Evolutionary conservation across 23 red algal species (phyloP).

Genomic region (Gracilariopsis chorda): DNA sequence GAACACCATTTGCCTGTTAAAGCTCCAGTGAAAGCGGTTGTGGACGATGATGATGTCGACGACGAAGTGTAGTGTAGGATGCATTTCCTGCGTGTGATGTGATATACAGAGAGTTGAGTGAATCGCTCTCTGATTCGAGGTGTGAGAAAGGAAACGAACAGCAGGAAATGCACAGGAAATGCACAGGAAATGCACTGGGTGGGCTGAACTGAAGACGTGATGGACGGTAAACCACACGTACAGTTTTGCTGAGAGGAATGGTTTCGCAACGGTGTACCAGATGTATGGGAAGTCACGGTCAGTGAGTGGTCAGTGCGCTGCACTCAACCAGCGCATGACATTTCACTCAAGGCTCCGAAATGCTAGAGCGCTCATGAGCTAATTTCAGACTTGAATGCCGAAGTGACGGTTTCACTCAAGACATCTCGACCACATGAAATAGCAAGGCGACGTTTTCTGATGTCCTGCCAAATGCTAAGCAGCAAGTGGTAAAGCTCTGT

Average conservation of each 20-base stretch:
- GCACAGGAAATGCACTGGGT: no score
- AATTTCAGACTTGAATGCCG: neutral
- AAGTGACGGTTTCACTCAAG: neutral
- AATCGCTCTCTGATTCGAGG: no score
- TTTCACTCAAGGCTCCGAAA: neutral
- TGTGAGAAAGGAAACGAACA: no score
- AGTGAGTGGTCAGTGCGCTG: neutral
- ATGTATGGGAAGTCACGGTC: neutral
- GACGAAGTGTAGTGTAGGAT: neutral
- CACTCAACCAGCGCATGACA: neutral
- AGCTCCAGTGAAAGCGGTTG: neutral
- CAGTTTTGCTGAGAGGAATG: no score
- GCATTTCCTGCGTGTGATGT: no score
- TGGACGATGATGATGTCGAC: neutral
- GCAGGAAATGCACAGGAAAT: no score
- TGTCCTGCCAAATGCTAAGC: neutral
- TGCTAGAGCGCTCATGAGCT: neutral
- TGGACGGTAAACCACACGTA: no score
- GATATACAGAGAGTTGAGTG: no score
- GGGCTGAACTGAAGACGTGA: no score
- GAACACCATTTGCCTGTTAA: no score
- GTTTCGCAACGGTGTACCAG: no score
- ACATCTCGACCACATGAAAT: slow-evolving; percentile 2
- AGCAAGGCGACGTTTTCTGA: neutral
- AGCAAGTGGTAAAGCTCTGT: slow-evolving; percentile 11